Conservation (phyloP, 352 stramenopile species). For the Globisporangium iwayamae region DNA sequence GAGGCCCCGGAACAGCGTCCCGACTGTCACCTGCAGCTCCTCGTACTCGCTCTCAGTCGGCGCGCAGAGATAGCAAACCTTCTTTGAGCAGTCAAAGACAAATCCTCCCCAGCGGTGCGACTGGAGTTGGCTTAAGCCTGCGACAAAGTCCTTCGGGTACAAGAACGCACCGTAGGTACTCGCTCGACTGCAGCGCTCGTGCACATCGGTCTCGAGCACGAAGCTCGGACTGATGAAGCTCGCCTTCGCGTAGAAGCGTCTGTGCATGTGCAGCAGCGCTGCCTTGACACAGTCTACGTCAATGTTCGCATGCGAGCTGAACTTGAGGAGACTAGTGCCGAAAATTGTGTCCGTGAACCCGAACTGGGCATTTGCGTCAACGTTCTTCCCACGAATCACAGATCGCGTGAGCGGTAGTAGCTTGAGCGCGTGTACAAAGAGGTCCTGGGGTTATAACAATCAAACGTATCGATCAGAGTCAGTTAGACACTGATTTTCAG, state of each 20-base stretch:
- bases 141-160: constrained; percentile 3
- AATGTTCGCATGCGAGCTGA: background rate
- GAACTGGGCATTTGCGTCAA: background rate
- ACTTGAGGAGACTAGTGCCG: constrained; percentile 2
- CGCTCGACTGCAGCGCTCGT: background rate
- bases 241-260: constrained; percentile 4
- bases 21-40: background rate
- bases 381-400: background rate
- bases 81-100: constrained; percentile 7
- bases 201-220: background rate
- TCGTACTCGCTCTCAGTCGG: background rate
- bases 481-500: background rate
- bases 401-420: constrained; percentile 3
- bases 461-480: background rate
- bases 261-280: constrained; percentile 2
- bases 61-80: constrained; percentile 7
- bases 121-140: constrained; percentile 6
- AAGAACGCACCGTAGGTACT: constrained; percentile 12
- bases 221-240: constrained; percentile 10
- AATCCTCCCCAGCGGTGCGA: constrained; percentile 11
- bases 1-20: background rate
- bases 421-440: constrained; percentile 5
- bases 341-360: constrained; percentile 11
- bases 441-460: background rate
- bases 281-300: constrained; percentile 14